These are phyloP conservation scores for Globisporangium uncinulatum DNA, from an alignment of 352 stramenopile species.

Conservation along the genomic window DNA sequence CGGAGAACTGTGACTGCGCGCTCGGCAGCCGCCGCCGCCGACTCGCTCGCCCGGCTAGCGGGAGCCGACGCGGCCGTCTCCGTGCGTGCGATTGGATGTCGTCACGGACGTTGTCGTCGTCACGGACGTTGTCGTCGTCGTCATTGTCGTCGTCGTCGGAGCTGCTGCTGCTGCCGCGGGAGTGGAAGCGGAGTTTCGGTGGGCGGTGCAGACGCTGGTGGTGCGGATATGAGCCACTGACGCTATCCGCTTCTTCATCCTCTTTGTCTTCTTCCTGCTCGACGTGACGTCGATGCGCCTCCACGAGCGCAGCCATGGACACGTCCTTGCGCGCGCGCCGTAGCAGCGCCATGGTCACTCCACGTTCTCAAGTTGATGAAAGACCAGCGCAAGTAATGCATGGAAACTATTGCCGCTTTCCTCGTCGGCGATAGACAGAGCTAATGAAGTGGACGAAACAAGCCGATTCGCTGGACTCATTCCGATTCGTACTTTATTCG, in stretches of 20 bases:
- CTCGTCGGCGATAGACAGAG: too few species aligned
- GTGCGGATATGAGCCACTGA: not conserved
- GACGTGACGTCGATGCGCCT: conserved; percentile 12
- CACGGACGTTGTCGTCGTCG: not conserved
- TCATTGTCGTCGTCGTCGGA: not conserved
- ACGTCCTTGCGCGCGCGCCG: conserved; percentile 18
- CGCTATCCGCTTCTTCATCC: not conserved
- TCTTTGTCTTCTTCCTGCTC: conserved; percentile 6
- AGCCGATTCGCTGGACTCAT: too few species aligned
- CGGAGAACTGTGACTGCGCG: conserved; percentile 8
- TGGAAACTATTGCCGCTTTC: not conserved
- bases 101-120: not conserved
- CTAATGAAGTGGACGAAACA: too few species aligned
- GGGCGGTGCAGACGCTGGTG: not conserved
- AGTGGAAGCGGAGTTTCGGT: not conserved
- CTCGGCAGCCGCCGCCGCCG: not conserved
- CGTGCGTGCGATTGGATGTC: not conserved
- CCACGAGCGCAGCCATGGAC: conserved; percentile 21
- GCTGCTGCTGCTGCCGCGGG: too few species aligned
- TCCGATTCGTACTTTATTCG: too few species aligned
- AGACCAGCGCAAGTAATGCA: too few species aligned
- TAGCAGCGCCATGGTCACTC: conserved; percentile 11
- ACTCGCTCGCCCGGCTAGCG: not conserved
- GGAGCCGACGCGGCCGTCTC: not conserved
- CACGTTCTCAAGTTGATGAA: conserved; percentile 19